Percentiles rank a stretch among this genome's conserved stretches.
These are phyloP conservation scores for Irpex sp. DNA, from an alignment of 1,284 basidiomycete genomes.

Conservation along the genomic window DNA sequence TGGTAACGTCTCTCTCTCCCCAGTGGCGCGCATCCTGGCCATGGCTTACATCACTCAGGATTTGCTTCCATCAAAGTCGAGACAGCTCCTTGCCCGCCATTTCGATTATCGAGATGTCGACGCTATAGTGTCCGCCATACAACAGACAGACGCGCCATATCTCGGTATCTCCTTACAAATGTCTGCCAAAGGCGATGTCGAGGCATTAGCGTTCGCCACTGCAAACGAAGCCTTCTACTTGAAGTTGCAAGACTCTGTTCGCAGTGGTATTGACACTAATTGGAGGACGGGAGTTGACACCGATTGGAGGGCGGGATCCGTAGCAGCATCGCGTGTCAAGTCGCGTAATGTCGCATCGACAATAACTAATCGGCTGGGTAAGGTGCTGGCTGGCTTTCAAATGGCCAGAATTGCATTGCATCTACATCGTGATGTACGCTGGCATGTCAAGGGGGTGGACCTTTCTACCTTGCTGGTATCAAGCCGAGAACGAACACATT, in stretches of 20 bases:
- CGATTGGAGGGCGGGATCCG: neutral
- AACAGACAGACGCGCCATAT: neutral
- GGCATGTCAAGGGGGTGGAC: slow-evolving; percentile 4
- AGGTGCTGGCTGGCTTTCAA: slow-evolving; percentile 3
- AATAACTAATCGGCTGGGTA: neutral
- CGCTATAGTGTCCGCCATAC: neutral
- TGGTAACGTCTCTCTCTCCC: too few species aligned
- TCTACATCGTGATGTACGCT: slow-evolving; percentile 2
- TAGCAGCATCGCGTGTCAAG: neutral
- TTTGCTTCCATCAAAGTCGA: neutral
- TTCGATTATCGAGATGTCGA: neutral
- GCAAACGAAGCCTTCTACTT: slow-evolving; percentile 1
- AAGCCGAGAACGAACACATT: neutral
- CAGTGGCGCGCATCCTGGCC: neutral
- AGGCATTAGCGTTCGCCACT: slow-evolving; percentile 3
- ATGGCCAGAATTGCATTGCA: slow-evolving; percentile 10
- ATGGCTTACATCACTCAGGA: neutral
- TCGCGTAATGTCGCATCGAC: neutral
- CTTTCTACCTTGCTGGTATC: neutral
- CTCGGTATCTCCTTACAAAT: slow-evolving; percentile 5
- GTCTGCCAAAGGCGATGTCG: neutral
- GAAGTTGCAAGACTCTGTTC: neutral
- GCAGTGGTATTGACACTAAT: neutral
- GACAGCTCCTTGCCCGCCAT: neutral
- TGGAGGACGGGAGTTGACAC: neutral